Evolutionary conservation across 2,329 filamentous ascomycete genomes (phyloP), one percentile per base, ranked within the genome.

Genomic region (Fusarium anthophilum): DNA sequence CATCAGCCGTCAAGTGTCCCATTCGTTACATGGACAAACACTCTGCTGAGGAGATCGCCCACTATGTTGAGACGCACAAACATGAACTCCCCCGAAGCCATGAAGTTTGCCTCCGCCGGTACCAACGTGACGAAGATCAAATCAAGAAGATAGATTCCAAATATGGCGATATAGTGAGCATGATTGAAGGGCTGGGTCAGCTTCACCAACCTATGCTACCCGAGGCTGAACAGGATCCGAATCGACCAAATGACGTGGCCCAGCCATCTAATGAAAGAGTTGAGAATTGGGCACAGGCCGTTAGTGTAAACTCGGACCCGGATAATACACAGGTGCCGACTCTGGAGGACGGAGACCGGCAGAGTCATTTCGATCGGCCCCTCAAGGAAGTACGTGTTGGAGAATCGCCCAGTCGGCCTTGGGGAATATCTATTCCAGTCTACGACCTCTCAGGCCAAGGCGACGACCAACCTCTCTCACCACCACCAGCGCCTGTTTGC

Each of bases 31-130:
- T 98, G 80, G 93, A 98, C 82, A 92, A 97, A 81, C 95, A 98
- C 80, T 95, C 94, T 5, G 94, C 96, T 5, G 94, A 98, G 84
- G 95, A 98, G 80, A 92, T 98, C 70, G 96, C 96, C 20, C 91
- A 93, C 79, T 98, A 98, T 81, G 94, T 98, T 79, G 94, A 98
- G 81, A 95, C 92, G 59, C 95, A 98, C 85, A 98, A 98, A 82
- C 95, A 98, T 83, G 93, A 98, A 82, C 89, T 98, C 61, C 96
- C 96, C 15, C 91, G 96, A 77, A 98, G 95, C 81, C 96, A 98
- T 83, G 94, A 97, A 80, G 90, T 98, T 50, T 98, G 96, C 82
- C 91, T 98, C 69, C 92, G 93, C 79, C 90, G 95, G 65, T 98
- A 98, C 80, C 94, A 97, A 83, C 92, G 91, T 82, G 96, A 95